Evolutionary conservation across 164 flowering plant genomes (phyloP), one percentile per base, ranked within the genome.

Genomic region (Magnolia officinalis): DNA sequence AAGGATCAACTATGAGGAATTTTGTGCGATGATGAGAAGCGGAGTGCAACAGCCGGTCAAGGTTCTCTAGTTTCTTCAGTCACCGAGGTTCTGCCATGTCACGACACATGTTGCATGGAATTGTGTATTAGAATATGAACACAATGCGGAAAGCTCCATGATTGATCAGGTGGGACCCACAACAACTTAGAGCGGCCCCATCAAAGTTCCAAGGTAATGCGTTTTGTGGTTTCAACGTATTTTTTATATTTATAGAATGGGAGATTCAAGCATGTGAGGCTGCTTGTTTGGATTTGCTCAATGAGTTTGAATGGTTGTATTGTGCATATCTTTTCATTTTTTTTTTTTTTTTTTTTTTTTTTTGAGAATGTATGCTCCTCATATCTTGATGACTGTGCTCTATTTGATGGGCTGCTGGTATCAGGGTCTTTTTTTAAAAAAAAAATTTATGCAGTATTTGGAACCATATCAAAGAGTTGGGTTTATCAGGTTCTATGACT

Each of bases 21-120:
- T 91, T 68, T 87, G 91, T 75, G 77, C 88, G 10, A 92, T 92
- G 97, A 92, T 93, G 97, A 88, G 89, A 84, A 87, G 92, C 72
- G 97, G 97, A 69, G 79, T 81, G 64, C 87, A 82, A 63, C 90
- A 85, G n/a, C 88, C 81, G 20, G 82, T 13, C 21, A 89, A 82
- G 81, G 88, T 89, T 65, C 79, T 87, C 70, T 92, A 86, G 83
- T 73, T 76, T 72, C 45, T 37, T 37, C 37, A 65, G 8, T 51
- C 3, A 14, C 66, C 18, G 19, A 58, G 20, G 21, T 51, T 72
- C 10, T 70, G 26, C 31, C 63, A 72, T 73, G 19, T 18, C 20
- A 19, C 10, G 21, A n/a, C 72, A 31, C 16, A 45, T 18, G 24
- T 67, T 77, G 20, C 49, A n/a, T 19, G 7, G 59, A 10, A 7